Evolutionary conservation across 2,329 filamentous ascomycete genomes (phyloP), one percentile per base, ranked within the genome.

Genomic region (Stagonosporopsis vannaccii): DNA sequence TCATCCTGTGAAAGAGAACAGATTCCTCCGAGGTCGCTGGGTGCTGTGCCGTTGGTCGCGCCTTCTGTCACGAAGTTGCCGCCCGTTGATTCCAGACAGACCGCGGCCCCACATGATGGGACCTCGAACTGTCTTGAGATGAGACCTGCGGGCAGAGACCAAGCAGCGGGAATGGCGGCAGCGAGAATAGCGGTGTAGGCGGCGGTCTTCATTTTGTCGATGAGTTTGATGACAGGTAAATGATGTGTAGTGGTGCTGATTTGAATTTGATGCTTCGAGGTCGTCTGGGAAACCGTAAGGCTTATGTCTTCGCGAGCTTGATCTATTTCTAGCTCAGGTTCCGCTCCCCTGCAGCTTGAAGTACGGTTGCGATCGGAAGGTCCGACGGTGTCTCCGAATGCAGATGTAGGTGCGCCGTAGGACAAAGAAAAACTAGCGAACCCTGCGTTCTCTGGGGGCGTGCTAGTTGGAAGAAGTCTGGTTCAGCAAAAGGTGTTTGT

Each of bases 1-100:
- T 62, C 59, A 8, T 35, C 43, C 28, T 68, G 65, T 1, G 61
- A 50, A 5, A 63, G 52, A 20, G 46, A 61, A 46, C 65, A 68
- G 9, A 66, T 42, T n/a, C 54, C 56, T 5, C 19, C 50, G 3
- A 65, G 45, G 25, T 66, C 47, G 7, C 33, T 33, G 25, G 59
- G 55, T 11, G 54, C 40, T 26, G 43, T 51, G 26, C 53, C 47
- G n/a, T 51, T 56, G 15, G 42, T 28, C 6, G 47, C 30, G 37
- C 36, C 32, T 28, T 55, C 53, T 6, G 33, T 53, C 15, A 60
- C 30, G 28, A 61, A 64, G 2, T 45, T 35, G 19, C 56, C 58
- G 32, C 57, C 49, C 20, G 60, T 60, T 41, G 36, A 47, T 26
- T 48, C 47, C 26, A 65, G 55, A 42, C 60, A 63, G 35, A 42